phyloP scores from a whole-genome alignment of 352 stramenopile species.

The Phytopythium helicoides region DNA sequence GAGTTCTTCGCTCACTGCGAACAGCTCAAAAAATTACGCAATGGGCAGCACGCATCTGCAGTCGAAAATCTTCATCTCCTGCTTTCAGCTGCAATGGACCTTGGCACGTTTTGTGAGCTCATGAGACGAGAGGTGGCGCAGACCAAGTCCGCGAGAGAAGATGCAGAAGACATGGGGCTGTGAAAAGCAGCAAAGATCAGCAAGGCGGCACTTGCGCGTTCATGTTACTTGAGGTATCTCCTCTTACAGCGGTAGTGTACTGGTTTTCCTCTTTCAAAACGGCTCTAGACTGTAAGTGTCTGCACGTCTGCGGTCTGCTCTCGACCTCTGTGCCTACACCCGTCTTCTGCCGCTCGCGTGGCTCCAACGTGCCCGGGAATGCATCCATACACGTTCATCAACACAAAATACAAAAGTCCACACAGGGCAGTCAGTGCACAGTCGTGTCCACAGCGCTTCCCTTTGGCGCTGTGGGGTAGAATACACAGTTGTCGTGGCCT shows the following conservation, averaged over 20 bases:
- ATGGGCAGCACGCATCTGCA: slow-evolving; percentile 33
- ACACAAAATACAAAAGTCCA: too few species aligned
- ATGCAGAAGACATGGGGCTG: slow-evolving; percentile 55
- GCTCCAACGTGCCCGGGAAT: too few species aligned
- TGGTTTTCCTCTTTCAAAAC: background rate
- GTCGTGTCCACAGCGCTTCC: too few species aligned
- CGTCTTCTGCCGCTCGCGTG: too few species aligned
- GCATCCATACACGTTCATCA: too few species aligned
- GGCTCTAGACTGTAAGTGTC: too few species aligned
- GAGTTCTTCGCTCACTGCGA: slow-evolving; percentile 54
- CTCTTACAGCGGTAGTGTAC: slow-evolving; percentile 7
- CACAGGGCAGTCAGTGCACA: too few species aligned
- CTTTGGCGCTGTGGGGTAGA: too few species aligned
- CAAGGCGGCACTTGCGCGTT: background rate
- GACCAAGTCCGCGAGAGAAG: slow-evolving; percentile 45
- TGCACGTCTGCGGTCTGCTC: background rate
- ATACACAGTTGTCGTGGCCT: background rate
- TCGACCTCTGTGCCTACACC: background rate
- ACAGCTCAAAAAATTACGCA: slow-evolving; percentile 22
- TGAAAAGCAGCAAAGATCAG: slow-evolving; percentile 9
- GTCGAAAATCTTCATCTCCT: slow-evolving; percentile 39
- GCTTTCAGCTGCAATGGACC: slow-evolving; percentile 47
- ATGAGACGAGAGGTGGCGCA: slow-evolving; percentile 47
- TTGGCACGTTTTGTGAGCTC: slow-evolving; percentile 47
- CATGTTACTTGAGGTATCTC: too few species aligned